These are phyloP conservation scores for Wickerhamomyces bisporus DNA, from an alignment of 805 yeast species.

Conservation along the genomic window DNA sequence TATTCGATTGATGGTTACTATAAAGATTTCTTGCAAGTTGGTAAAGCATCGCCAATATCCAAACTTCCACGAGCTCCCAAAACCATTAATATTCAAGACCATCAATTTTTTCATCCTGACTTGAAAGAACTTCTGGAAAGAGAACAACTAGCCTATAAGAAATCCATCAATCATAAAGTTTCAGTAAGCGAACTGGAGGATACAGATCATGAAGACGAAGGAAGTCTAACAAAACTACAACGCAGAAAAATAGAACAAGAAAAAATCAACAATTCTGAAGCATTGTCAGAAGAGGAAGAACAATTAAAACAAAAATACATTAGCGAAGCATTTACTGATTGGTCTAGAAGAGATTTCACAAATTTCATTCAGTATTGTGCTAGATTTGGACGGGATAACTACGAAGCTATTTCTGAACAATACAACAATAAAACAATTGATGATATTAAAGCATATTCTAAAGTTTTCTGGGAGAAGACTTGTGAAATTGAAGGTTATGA, in stretches of 20 bases:
- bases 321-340: slow-evolving; percentile 54
- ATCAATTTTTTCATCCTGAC: slow-evolving; percentile 62
- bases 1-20: slow-evolving; percentile 74
- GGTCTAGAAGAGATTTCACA: slow-evolving; percentile 75
- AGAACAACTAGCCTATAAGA: slow-evolving; percentile 62
- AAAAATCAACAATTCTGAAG: slow-evolving; percentile 48
- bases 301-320: slow-evolving; percentile 46
- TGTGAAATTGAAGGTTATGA: slow-evolving; percentile 63
- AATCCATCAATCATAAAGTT: slow-evolving; percentile 52
- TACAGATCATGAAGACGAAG: slow-evolving; percentile 28
- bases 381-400: slow-evolving; percentile 54
- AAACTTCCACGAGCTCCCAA: slow-evolving; percentile 58
- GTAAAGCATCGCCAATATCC: slow-evolving; percentile 35
- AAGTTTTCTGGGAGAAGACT: slow-evolving; percentile 59
- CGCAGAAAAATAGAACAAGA: slow-evolving; percentile 39
- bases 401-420: slow-evolving; percentile 44
- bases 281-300: slow-evolving; percentile 60
- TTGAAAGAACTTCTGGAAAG: slow-evolving; percentile 49
- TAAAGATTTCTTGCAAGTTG: slow-evolving; percentile 52
- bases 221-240: slow-evolving; percentile 13
- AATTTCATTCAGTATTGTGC: slow-evolving; percentile 67
- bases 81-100: slow-evolving; percentile 58
- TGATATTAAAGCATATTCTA: slow-evolving; percentile 55
- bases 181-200: slow-evolving; percentile 58
- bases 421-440: slow-evolving; percentile 51